Evolutionary conservation across 371 early-diverging fungal genomes (phyloP).

Genomic region (Mucor mucedo): DNA sequence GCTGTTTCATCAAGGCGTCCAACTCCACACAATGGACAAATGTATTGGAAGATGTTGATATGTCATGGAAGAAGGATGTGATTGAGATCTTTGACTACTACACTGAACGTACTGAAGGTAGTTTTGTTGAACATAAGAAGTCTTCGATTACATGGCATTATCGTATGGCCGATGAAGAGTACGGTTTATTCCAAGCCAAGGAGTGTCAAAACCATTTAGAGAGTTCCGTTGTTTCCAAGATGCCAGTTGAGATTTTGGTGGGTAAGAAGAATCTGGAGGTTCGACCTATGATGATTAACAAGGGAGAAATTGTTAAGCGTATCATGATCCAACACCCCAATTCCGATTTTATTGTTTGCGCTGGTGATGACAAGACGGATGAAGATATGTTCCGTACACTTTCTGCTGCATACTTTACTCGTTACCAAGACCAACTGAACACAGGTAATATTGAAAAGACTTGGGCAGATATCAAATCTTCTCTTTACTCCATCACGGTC

Average conservation of each 20-base stretch:
- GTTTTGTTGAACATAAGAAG: conserved; percentile 84
- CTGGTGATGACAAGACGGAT: conserved; percentile 96
- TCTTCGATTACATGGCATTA: conserved; percentile 92
- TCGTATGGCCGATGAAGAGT: conserved; percentile 85
- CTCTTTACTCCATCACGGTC: conserved; percentile 63
- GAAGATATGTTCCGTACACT: conserved; percentile 92
- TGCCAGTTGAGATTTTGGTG: conserved; percentile 90
- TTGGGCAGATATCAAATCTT: conserved; percentile 15
- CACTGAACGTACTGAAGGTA: conserved; percentile 89
- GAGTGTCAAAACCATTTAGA: conserved; percentile 92
- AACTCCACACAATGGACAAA: conserved; percentile 74
- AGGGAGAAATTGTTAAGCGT: conserved; percentile 94
- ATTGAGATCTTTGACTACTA: conserved; percentile 89
- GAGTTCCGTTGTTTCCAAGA: conserved; percentile 80
- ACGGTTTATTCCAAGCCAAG: conserved; percentile 83
- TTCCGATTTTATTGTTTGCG: conserved; percentile 91
- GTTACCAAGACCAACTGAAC: conserved; percentile 19
- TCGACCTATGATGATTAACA: conserved; percentile 78
- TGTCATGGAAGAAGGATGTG: conserved; percentile 90
- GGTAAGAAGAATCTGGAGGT: conserved; percentile 98
- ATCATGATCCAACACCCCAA: conserved; percentile 62
- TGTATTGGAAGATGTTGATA: conserved; percentile 83
- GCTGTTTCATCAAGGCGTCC: conserved; percentile 91
- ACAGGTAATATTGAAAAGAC: conserved; percentile 6
- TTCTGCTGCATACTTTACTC: conserved; percentile 20